Evolutionary conservation across 345 rosid genomes (phyloP).

Genomic region (Gossypium ekmanianum): DNA sequence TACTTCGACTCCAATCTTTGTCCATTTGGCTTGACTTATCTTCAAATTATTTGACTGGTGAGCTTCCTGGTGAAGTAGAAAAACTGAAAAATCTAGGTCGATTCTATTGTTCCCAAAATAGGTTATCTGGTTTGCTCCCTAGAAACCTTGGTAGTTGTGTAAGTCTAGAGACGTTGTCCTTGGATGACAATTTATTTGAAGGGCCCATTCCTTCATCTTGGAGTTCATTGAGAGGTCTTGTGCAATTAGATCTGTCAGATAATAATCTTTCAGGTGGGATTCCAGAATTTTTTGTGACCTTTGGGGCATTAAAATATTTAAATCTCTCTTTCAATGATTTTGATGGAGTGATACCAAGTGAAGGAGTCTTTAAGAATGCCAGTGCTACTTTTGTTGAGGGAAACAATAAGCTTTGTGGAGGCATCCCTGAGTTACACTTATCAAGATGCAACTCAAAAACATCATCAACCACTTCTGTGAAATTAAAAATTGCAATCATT

Average conservation of each 20-base stretch:
- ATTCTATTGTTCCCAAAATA: background rate
- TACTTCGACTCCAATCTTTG: background rate
- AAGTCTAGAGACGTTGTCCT: background rate
- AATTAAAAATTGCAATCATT: conserved; percentile 8
- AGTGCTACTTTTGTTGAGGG: conserved; percentile 15
- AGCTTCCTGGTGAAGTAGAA: background rate
- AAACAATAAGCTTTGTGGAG: conserved; percentile 26
- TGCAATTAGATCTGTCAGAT: background rate
- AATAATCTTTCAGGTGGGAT: conserved; percentile 20
- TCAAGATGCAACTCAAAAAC: conserved; percentile 15
- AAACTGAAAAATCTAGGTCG: background rate
- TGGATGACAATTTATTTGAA: conserved; percentile 7
- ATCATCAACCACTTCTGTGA: background rate
- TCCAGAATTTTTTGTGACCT: conserved; percentile 3
- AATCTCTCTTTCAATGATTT: conserved; percentile 28
- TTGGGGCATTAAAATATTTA: conserved; percentile 5
- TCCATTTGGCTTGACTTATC: background rate
- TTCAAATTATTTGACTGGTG: background rate
- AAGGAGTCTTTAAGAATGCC: conserved; percentile 26
- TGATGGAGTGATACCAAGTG: conserved; percentile 21
- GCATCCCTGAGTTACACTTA: conserved; percentile 8
- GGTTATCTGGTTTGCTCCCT: background rate
- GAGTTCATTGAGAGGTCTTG: background rate
- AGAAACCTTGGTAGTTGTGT: background rate
- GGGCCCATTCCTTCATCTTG: conserved; percentile 9